Conservation (phyloP, 306 rosid species). For the Potentilla sterilis region DNA sequence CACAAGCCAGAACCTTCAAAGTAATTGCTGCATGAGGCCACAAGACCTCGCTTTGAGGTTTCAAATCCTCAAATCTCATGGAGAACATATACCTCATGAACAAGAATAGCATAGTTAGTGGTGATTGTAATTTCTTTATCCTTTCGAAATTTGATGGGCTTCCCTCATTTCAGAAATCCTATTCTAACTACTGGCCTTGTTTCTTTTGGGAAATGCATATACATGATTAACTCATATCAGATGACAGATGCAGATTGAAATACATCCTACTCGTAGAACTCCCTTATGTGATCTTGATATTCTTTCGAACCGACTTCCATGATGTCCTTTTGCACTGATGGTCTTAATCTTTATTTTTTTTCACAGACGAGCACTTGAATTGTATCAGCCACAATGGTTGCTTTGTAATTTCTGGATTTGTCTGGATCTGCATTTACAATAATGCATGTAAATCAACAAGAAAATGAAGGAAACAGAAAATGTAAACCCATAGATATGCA, state of each 20-base stretch:
- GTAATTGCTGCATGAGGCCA: conserved; percentile 84
- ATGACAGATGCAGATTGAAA: too few species aligned
- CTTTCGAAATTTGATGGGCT: too few species aligned
- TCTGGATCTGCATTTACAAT: conserved; percentile 67
- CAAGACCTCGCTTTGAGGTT: conserved; percentile 28
- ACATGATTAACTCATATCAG: too few species aligned
- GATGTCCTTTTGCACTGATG: conserved; percentile 38
- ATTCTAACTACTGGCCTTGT: too few species aligned
- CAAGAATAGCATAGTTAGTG: too few species aligned
- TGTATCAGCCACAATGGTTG: conserved; percentile 70
- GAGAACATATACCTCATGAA: conserved; percentile 4
- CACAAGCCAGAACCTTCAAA: conserved; percentile 59
- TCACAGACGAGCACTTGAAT: conserved; percentile 54
- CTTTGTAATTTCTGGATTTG: conserved; percentile 81
- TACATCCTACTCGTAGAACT: conserved; percentile 62
- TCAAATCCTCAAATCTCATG: conserved; percentile 62
- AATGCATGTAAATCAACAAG: conserved; percentile 9
- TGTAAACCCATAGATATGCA: conserved; percentile 8
- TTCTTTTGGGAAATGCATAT: too few species aligned
- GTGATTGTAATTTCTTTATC: too few species aligned
- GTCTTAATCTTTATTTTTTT: conserved; percentile 42
- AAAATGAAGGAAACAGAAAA: conserved; percentile 1
- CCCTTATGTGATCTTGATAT: conserved; percentile 39
- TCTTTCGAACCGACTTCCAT: conserved; percentile 36
- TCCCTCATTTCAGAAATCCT: too few species aligned